These are phyloP conservation scores for Kokia cookei DNA, from an alignment of 441 rosid species.

Conservation along the genomic window DNA sequence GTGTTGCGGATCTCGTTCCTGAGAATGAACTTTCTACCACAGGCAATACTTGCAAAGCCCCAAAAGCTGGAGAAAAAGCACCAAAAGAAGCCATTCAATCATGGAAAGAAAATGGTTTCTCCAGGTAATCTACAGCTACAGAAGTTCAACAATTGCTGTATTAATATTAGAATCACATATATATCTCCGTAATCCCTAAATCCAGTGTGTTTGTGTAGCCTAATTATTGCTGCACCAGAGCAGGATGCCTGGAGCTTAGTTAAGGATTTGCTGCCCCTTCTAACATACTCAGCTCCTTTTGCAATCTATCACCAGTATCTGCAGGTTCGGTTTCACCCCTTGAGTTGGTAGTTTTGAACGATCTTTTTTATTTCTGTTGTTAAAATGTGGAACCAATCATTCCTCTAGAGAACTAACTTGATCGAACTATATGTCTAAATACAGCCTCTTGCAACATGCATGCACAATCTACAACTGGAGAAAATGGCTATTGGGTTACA, in stretches of 20 bases:
- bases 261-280: constrained; percentile 70
- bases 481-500: constrained; percentile 84
- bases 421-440: not conserved
- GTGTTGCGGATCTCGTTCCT: constrained; percentile 17
- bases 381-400: not conserved
- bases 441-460: constrained; percentile 88
- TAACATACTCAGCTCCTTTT: constrained; percentile 80
- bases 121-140: constrained; percentile 41
- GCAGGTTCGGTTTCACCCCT: constrained; percentile 36
- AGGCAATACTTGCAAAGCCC: constrained; percentile 38
- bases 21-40: constrained; percentile 22
- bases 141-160: not conserved
- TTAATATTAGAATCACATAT: not conserved
- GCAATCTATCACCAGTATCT: constrained; percentile 91
- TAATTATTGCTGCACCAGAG: constrained; percentile 83
- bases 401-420: not conserved
- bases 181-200: not conserved
- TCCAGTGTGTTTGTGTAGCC: constrained; percentile 35
- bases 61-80: constrained; percentile 72
- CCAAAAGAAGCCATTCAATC: constrained; percentile 44
- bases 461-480: constrained; percentile 74
- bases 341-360: not conserved
- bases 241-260: constrained; percentile 64
- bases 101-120: constrained; percentile 87
- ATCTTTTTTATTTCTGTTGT: not conserved